These are phyloP conservation scores for Rhynchospora breviuscula DNA, from an alignment of 176 grass and related monocot species.

Conservation along the genomic window DNA sequence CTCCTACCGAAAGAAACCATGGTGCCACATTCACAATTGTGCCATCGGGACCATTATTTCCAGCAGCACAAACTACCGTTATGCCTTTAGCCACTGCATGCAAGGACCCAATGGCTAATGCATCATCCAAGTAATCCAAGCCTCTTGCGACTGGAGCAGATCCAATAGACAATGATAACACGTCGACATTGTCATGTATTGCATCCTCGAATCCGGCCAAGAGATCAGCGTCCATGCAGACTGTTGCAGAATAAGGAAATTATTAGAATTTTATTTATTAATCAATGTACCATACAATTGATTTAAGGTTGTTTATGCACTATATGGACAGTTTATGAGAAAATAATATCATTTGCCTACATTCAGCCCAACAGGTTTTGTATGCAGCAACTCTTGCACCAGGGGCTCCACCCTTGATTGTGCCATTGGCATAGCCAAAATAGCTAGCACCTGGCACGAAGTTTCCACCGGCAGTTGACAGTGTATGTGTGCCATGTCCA, in stretches of 20 bases:
- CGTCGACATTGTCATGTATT: conserved; percentile 59
- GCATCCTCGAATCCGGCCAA: conserved; percentile 65
- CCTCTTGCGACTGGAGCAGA: background rate
- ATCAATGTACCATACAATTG: no score
- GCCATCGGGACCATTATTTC: conserved; percentile 41
- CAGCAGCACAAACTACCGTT: conserved; percentile 59
- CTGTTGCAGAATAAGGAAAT: background rate
- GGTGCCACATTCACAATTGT: conserved; percentile 51
- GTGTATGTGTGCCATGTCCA: conserved; percentile 84
- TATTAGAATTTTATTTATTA: background rate
- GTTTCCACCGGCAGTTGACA: conserved; percentile 54
- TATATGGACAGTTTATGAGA: background rate
- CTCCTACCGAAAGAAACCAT: conserved; percentile 70
- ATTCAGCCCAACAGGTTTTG: conserved; percentile 53
- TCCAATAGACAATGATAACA: conserved; percentile 63
- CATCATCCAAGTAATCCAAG: conserved; percentile 21
- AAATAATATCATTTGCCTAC: background rate
- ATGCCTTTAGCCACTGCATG: conserved; percentile 43
- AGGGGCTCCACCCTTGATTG: conserved; percentile 59
- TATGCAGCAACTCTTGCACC: conserved; percentile 49
- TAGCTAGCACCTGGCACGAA: conserved; percentile 49
- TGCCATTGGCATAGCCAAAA: conserved; percentile 59
- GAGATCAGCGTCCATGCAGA: conserved; percentile 54
- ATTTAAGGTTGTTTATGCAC: no score
- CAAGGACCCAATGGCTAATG: conserved; percentile 52